Evolutionary conservation across 768 basidiomycete species (phyloP), one percentile per base, ranked within the genome.

Genomic region (Flagelloscypha sp.): DNA sequence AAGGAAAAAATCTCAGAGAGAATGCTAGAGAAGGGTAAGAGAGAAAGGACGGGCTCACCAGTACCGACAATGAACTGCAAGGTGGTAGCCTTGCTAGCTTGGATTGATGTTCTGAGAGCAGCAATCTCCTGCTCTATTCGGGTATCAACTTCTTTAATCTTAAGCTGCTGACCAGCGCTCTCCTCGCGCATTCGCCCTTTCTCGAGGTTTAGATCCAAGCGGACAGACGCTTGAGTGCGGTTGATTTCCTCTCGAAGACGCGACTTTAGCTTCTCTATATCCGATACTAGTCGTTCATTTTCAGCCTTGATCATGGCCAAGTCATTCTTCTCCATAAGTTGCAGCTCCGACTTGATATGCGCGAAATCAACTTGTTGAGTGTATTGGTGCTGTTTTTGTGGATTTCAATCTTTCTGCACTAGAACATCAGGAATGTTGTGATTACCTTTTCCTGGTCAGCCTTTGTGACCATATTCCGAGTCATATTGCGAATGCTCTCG

Each of bases 131-230:
- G 86, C 58, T 99, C 94, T 46, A 98, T 97, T 53, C 87, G 65
- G 3, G 94, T 97, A 50, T 98, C 94, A 12, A 97, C 92, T 56
- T 99, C 94, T 56, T 89, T 90, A 52, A 98, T 86, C 74, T 97
- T 97, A 35, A 93, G 64, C 50, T 95, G 92, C 50, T 97, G 88
- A 25, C 79, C 77, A 46, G 78, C 82, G 45, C 79, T 80, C 65
- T 98, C 93, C 53, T 98, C 93, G 35, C 94, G 66, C 67, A 97
- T 87, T 30, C 94, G 71, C 1, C 90, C 90, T 58, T 98, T 98
- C 66, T 99, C 94, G 17, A 98, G 62, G 59, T 99, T 99, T 39
- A 99, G 60, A 57, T 99, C 95, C 11, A 99, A 61, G 35, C 94
- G 66, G 3, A 99, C 95, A 12, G 92, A 92, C 8, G 84, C 84